A percentile compares a stretch with the other conserved stretches of the same genome.
phyloP scores from a whole-genome alignment of 129 eudicot genomes.

The Solidago caesia region DNA sequence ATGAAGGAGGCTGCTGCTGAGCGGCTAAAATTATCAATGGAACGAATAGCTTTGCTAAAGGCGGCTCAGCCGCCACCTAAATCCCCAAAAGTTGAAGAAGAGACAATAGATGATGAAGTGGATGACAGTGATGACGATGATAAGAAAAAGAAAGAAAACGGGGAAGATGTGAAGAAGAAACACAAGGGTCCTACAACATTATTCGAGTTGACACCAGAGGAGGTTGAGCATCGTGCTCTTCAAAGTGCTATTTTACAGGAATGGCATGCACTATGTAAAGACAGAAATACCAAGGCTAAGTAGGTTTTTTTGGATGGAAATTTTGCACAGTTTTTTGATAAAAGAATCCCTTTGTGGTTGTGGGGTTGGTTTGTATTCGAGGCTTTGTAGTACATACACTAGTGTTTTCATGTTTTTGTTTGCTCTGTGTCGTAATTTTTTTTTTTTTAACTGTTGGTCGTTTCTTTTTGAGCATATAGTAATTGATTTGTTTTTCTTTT shows the following conservation, averaged over 20 bases:
- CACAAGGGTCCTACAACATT: constrained; percentile 76
- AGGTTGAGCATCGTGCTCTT: constrained; percentile 88
- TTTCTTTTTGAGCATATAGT: constrained; percentile 20
- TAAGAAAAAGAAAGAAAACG: constrained; percentile 36
- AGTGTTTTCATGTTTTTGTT: constrained; percentile 20
- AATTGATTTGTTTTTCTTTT: background rate
- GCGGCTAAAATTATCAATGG: constrained; percentile 72
- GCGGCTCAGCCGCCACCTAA: constrained; percentile 86
- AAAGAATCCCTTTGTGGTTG: constrained; percentile 14
- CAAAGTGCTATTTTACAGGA: constrained; percentile 83
- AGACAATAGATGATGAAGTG: constrained; percentile 46
- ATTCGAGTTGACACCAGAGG: constrained; percentile 73
- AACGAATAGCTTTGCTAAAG: constrained; percentile 79
- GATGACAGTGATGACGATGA: constrained; percentile 30
- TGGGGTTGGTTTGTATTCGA: constrained; percentile 20
- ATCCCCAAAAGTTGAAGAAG: constrained; percentile 55
- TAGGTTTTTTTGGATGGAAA: constrained; percentile 26
- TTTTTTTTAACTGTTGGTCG: background rate
- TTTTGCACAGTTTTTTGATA: constrained; percentile 24
- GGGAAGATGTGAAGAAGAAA: constrained; percentile 41
- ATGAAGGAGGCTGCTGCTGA: constrained; percentile 86
- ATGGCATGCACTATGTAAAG: constrained; percentile 89
- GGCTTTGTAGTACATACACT: background rate
- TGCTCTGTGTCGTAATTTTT: constrained; percentile 23
- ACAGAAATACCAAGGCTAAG: constrained; percentile 59